Evolutionary conservation across 805 yeast genomes (phyloP), one percentile per base, ranked within the genome.

Genomic region (Schizosaccharomyces cryophilus): DNA sequence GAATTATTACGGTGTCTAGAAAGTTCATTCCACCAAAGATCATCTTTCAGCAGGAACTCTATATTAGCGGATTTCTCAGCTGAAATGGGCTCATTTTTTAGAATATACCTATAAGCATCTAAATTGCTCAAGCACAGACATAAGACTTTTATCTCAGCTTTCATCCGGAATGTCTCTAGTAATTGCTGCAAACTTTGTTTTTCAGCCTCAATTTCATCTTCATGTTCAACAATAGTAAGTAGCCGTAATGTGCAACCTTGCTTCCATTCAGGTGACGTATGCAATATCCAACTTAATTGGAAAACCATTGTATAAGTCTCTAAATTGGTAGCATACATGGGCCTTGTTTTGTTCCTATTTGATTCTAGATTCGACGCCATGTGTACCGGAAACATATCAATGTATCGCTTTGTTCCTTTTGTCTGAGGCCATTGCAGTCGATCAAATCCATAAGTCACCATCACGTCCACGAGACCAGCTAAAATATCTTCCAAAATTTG

Each of bases 311-410:
- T 90, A 68, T 89, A 93, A 0, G 99, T 93, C 70, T 93, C 99
- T 69, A 93, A 88, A 68, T 93, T 93, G 2, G 95, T 88, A 54
- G 82, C 81, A 0, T 95, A 90, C 3, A 94, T n/a, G 9, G 56
- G 56, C n/a, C 19, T 51, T 11, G 26, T n/a, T n/a, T 17, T 24
- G 17, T n/a, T 45, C 26, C 13, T 24, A 19, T 45, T 5, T 45
- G 51, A 45, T 7, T 24, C 51, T 24, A 45, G 9, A 45, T 24
- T 24, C 2, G 56, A 51, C 5, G 26, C 83, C 96, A 93, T 93
- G 67, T 93, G 98, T 65, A 93, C 89, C 0, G 99, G 98, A 70
- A 94, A 93, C 47, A 93, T 72, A 69, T 93, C 99, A 67, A 93
- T 88, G 65, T 74, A 83, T 64, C 69, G 62, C 54, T 71, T 74